phyloP scores from a whole-genome alignment of 257 asterid species.

The Primulina eburnea region DNA sequence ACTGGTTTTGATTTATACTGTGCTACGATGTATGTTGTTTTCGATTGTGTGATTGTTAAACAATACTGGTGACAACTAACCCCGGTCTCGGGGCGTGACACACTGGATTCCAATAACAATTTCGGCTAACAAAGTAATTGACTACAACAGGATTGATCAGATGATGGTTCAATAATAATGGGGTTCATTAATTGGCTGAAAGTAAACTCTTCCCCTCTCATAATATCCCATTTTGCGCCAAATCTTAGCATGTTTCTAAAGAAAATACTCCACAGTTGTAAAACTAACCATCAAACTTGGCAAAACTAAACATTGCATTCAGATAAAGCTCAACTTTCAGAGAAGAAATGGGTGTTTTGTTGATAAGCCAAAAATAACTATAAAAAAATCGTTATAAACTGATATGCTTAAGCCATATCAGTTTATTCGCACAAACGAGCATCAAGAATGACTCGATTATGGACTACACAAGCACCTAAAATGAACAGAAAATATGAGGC shows the following conservation, averaged over 20 bases:
- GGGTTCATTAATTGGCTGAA: neutral
- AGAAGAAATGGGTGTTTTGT: neutral
- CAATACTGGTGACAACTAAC: too few species aligned
- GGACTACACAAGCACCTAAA: neutral
- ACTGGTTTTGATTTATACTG: too few species aligned
- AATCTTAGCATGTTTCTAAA: neutral
- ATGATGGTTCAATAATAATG: neutral
- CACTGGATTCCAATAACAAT: neutral
- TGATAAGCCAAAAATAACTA: neutral
- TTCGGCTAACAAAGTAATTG: neutral
- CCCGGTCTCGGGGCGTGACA: too few species aligned
- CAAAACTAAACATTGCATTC: constrained; percentile 6
- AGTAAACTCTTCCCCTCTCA: constrained; percentile 7
- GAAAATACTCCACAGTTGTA: neutral
- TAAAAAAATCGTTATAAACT: neutral
- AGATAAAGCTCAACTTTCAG: neutral
- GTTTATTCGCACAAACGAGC: neutral
- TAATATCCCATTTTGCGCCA: constrained; percentile 2
- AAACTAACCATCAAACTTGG: constrained; percentile 5
- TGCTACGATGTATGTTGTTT: too few species aligned
- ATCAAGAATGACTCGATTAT: neutral
- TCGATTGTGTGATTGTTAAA: too few species aligned
- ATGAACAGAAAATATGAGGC: neutral
- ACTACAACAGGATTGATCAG: neutral
- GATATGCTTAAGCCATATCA: neutral